Base-by-base conservation (phyloP, 1,284 basidiomycete genomes). In the Pterulicium gracile region DNA sequence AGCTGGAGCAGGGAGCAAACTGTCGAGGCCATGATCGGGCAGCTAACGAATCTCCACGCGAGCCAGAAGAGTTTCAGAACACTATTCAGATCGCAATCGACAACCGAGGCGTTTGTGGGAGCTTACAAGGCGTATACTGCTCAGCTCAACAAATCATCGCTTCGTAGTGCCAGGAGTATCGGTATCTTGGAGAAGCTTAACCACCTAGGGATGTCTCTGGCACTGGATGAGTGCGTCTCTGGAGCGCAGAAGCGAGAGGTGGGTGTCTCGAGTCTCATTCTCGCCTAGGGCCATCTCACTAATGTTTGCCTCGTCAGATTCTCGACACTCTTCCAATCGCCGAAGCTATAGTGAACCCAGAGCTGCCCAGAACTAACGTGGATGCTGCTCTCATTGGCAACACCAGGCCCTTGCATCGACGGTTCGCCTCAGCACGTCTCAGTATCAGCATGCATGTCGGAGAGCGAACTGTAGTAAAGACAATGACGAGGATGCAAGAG, bases 231-330 rank as follows among this genome's bases (percentile, higher is more conserved):
- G 45, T 63, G 69, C 3, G 74, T 83, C 24, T 69, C 72, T 14
- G 70, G 71, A 1, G 47, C 61, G 12, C 83, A 87, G 55, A 85
- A 84, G 54, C 74, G 74, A 44, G 79, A 85, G 69, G 84, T 84
- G 52, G 32, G 61, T 55, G 4, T 7, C 17, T 24, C 23, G 34
- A 13, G 12, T 51, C 47, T 5, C 22, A 21, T 44, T 17, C 24
- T n/a, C 18, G 41, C 7, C 14, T 32, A 39, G 7, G 19, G 13
- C n/a, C 5, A 4, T 24, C 15, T 15, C 18, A n/a, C n/a, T 43
- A 19, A 18, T 24, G 27, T 45, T 3, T 44, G 1, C 15, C 18
- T 52, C 19, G 51, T 14, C 36, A 84, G 80, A 78, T 84, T 39
- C 60, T 81, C 52, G 72, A 76, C 46, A 66, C 70, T 1, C 58